Base-by-base conservation (phyloP, 345 rosid species). In the Salix koriyanagi region DNA sequence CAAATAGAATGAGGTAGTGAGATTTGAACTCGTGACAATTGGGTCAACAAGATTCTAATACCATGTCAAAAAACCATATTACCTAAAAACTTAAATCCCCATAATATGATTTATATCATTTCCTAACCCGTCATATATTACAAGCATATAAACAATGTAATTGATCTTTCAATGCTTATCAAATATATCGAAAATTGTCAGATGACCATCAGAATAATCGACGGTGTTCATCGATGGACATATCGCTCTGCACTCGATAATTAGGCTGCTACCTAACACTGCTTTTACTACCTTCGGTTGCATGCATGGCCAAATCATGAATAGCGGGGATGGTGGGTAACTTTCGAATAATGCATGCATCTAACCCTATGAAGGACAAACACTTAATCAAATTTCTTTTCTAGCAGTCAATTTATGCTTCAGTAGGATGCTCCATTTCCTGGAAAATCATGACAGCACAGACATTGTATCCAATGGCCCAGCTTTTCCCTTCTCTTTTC, bases 101-200 rank as follows among this genome's bases (percentile, higher is more conserved):
- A 0, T 34, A 34, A 34, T 34, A 4, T 34, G 0, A 34, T 34
- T 34, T 34, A 4, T 34, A 34, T 34, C 0, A 34, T 34, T 34
- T 4, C 0, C 36, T 0, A 2, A 0, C 36, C 0, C 0, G n/a
- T 34, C 0, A 10, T 41, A 41, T 10, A 41, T 41, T 10, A 10
- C 44, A 41, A 41, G 13, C 44, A 41, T 41, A 23, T 56, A 1
- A 9, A 56, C 4, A 58, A 10, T 2, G 62, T 5, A 58, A 11
- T 25, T 23, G 14, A 9, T n/a, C 4, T 58, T 23, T 58, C 1
- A 25, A 28, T 58, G 62, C 28, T 58, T 0, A n/a, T 23, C 26
- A n/a, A 4, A 58, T 58, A 23, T 10, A 58, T 25, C 62, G 1
- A n/a, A 10, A 58, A n/a, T n/a, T 58, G 62, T n/a, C 62, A 56